Evolutionary conservation across 2,329 filamentous ascomycete species (phyloP), one percentile per base, ranked within the genome.

Genomic region (Ambrosiella cleistominuta): DNA sequence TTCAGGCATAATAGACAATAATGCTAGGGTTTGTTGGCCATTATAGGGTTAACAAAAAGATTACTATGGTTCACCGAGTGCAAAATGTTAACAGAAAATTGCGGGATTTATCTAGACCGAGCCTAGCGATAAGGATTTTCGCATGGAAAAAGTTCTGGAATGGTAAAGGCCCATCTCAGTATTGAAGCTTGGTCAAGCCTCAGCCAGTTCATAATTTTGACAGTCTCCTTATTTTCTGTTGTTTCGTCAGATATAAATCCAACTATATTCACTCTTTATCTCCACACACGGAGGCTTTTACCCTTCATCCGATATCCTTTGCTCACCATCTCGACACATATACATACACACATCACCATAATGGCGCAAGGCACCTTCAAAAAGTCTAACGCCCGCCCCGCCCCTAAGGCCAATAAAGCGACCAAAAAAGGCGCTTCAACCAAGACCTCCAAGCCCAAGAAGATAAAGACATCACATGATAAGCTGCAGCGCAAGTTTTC

Each of bases 301-400:
- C 6, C 3, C 27, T n/a, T 35, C 19, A 45, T 35, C 35, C 19
- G 47, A 51, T 44, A 8, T 39, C 37, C 15, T 9, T 47, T 37
- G 8, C 39, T 56, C 12, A 17, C 15, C 27, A 19, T 11, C 44
- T 15, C n/a, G 36, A 39, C 3, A 9, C 11, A n/a, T 12, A 47
- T n/a, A 50, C 11, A 56, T 35, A 56, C 19, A 36, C 15, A 53
- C 13, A 36, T 38, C 17, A 17, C n/a, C 39, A 60, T 40, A 38
- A 80, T 81, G 78, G 76, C 73, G 1, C 78, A 81, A 68, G 78
- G 78, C 63, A 66, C 70, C 5, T 64, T 77, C 53, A 80, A 80
- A 64, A 75, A 74, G 60, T 67, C 71, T 39, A 66, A 70, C 44
- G 69, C 72, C 60, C 67, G 72, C 17, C 64, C 70, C 44, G 64